phyloP scores from a whole-genome alignment of 257 asterid genomes.

The Lavandula angustifolia region DNA sequence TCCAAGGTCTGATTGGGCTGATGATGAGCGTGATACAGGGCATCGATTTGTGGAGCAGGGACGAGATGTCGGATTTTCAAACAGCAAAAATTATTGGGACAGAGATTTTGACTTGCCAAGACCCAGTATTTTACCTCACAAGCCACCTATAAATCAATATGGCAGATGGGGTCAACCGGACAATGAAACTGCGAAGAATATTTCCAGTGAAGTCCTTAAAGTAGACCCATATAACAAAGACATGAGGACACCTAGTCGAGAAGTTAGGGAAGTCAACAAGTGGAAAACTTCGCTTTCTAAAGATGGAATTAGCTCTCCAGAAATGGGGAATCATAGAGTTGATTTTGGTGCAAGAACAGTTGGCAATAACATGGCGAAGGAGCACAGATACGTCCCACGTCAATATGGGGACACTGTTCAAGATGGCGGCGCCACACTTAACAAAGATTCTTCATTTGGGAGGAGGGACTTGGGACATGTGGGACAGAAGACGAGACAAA shows the following conservation, averaged over 20 bases:
- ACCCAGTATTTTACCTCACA: constrained; percentile 61
- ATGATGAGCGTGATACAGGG: constrained; percentile 98
- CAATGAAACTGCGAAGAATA: constrained; percentile 57
- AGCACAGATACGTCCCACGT: constrained; percentile 47
- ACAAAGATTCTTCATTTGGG: constrained; percentile 56
- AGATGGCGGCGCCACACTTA: constrained; percentile 38
- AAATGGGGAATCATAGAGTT: constrained; percentile 39
- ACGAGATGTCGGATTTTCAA: constrained; percentile 61
- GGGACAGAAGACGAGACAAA: constrained; percentile 52
- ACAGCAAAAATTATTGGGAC: constrained; percentile 71
- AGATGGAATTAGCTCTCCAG: constrained; percentile 46
- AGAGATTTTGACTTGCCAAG: constrained; percentile 79
- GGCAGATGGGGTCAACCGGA: constrained; percentile 60
- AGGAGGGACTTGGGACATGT: constrained; percentile 50
- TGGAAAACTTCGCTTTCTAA: constrained; percentile 60
- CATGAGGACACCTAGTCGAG: constrained; percentile 52
- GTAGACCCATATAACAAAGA: constrained; percentile 54
- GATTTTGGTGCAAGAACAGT: constrained; percentile 43
- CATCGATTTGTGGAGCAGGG: constrained; percentile 66
- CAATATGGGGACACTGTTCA: constrained; percentile 48
- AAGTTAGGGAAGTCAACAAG: constrained; percentile 55
- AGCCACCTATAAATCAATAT: constrained; percentile 51
- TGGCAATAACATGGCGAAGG: constrained; percentile 45
- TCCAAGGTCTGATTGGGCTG: constrained; percentile 98
- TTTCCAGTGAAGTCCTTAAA: constrained; percentile 60